Percentiles rank a stretch among this genome's conserved stretches.
Conservation (phyloP, 306 rosid genomes). For the Castanospermum australe region DNA sequence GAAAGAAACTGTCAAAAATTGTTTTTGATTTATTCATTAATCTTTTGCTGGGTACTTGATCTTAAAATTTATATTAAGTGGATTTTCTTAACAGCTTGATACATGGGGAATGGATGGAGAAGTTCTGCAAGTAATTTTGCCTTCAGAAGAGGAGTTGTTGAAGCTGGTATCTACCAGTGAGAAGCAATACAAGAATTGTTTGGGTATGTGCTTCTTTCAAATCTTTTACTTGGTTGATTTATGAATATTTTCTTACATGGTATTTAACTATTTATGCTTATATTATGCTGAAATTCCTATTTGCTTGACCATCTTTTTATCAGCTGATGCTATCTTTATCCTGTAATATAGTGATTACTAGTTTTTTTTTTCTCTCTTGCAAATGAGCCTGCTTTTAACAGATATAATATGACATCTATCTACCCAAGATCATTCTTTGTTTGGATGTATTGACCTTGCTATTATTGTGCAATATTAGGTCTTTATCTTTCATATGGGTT, state of each 20-base stretch:
- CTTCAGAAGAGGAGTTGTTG: conserved; percentile 65
- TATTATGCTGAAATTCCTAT: not conserved
- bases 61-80: not conserved
- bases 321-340: conserved; percentile 16
- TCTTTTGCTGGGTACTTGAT: conserved; percentile 6
- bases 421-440: not conserved
- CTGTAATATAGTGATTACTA: conserved; percentile 1
- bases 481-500: not conserved
- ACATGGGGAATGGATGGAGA: conserved; percentile 86
- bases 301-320: conserved; percentile 24
- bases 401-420: not conserved
- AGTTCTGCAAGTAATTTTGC: conserved; percentile 58
- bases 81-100: conserved; percentile 57
- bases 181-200: conserved; percentile 47
- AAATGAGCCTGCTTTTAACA: conserved; percentile 11
- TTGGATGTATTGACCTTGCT: conserved; percentile 2
- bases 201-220: conserved; percentile 51
- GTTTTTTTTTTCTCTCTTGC: conserved; percentile 4
- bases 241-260: not conserved
- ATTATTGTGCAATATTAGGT: not conserved
- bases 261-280: conserved; percentile 5
- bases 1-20: not conserved
- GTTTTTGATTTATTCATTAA: conserved; percentile 10
- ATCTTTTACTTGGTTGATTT: not conserved
- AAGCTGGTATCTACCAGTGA: conserved; percentile 62